Evolutionary conservation across 2,329 filamentous ascomycete species (phyloP), one percentile per base, ranked within the genome.

Genomic region (Incumbomyces lentus): DNA sequence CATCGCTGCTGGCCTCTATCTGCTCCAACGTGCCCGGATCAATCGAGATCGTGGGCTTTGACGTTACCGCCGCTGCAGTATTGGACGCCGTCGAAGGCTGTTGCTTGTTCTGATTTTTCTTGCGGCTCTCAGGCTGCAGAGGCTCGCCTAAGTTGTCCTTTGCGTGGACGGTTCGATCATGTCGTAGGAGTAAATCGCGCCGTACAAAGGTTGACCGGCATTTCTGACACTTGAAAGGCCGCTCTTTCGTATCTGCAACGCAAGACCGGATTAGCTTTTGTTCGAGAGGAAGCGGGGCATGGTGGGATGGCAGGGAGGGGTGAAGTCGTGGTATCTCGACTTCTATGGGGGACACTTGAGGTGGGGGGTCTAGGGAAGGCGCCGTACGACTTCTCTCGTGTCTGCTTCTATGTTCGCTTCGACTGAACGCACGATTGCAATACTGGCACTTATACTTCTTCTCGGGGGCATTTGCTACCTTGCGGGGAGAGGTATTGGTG

Each of bases 381-480:
- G 22, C 90, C 90, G 75, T 92, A 96, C 92, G 92, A 66, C 88
- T 95, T 71, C 92, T 79, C 71, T 98, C 92, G 69, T 98, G 92
- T 68, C 92, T 79, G 70, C 88, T 95, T 60, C 92, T 81, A 68
- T 98, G 92, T 69, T 98, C 92, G 67, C 88, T 95, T 67, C 92
- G 78, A 72, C 89, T 95, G 68, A 98, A 98, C 54, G 92, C 92
- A 68, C 92, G 79, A 70, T 89, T 89, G 74, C 92, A 96, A 69
- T 95, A 96, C 74, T 95, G 88, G 73, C 92, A 98, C 68, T 96
- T 95, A 80, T 98, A 98, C 71, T 95, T 95, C 75, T 93, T 90
- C 74, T 96, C 92, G 47, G 89, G 87, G 59, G 80, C 82, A 59
- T 82, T 71, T 52, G 83, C 74, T 56, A 82, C 69, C 70, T 93